phyloP scores from a whole-genome alignment of 1,284 basidiomycete species.

The Cystobasidium sp. region DNA sequence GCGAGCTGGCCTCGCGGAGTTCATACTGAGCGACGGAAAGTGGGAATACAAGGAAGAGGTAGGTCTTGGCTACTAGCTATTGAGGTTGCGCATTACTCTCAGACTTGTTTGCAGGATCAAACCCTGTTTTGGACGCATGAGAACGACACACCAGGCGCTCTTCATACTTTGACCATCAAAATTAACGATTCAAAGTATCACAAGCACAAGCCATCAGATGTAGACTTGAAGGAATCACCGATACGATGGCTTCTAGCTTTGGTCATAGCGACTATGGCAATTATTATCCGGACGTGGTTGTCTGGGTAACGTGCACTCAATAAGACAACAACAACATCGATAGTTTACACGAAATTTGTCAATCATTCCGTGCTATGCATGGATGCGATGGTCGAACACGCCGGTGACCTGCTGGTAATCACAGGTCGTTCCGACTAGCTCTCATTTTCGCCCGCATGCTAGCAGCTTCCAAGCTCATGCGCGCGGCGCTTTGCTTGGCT shows the following conservation, averaged over 20 bases:
- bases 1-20: slow-evolving; percentile 17
- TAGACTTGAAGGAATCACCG: slow-evolving; percentile 20
- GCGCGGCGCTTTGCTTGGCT: neutral
- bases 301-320: neutral
- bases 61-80: neutral
- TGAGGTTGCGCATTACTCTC: neutral
- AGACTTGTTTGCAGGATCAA: slow-evolving; percentile 41
- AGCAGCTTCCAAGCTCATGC: slow-evolving; percentile 26
- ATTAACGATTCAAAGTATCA: slow-evolving; percentile 7
- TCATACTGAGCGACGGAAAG: slow-evolving; percentile 46
- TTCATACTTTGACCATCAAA: slow-evolving; percentile 41
- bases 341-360: neutral
- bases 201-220: slow-evolving; percentile 10
- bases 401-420: neutral
- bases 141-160: slow-evolving; percentile 39
- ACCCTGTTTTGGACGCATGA: slow-evolving; percentile 48
- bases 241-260: slow-evolving; percentile 16
- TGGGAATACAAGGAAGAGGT: slow-evolving; percentile 50
- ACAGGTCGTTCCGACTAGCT: neutral
- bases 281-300: neutral
- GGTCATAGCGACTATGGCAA: neutral
- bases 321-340: neutral
- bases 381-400: too few relatives aligned
- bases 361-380: too few relatives aligned
- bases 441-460: slow-evolving; percentile 30